phyloP scores from a whole-genome alignment of 202 grass and related monocot genomes.

The Cymbopogon flexuosus region DNA sequence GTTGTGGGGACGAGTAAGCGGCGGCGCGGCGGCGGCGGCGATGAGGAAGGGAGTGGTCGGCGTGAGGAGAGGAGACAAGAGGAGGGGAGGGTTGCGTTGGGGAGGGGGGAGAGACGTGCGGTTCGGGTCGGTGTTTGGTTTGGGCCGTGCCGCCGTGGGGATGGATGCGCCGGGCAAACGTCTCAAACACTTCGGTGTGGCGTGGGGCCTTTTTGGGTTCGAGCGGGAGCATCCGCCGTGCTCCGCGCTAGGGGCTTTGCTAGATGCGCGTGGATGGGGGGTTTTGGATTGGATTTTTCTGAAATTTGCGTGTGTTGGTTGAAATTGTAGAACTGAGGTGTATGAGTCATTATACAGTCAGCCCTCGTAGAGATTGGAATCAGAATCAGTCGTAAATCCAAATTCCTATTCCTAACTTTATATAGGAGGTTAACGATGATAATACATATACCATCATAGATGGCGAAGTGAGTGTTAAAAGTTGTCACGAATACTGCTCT shows the following conservation, averaged over 20 bases:
- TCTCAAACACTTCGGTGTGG: slow-evolving; percentile 30
- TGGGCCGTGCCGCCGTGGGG: neutral
- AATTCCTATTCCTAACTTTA: too few species aligned
- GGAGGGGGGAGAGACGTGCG: neutral
- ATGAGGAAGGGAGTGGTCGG: slow-evolving; percentile 30
- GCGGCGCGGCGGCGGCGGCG: neutral
- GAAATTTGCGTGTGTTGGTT: neutral
- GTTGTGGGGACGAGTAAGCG: neutral
- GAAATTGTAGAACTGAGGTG: neutral
- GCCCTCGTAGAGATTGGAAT: too few species aligned
- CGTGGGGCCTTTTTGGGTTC: neutral
- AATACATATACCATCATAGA: too few species aligned
- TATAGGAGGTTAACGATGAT: too few species aligned
- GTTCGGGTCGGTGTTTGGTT: slow-evolving; percentile 33
- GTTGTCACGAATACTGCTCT: too few species aligned
- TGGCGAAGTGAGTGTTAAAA: too few species aligned
- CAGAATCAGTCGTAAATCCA: too few species aligned
- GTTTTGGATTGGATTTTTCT: neutral
- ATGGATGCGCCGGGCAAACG: neutral
- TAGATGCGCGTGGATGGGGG: neutral
- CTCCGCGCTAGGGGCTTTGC: neutral
- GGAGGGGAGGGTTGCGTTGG: neutral
- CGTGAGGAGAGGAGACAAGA: slow-evolving; percentile 9
- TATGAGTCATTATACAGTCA: neutral
- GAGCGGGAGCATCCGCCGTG: neutral